A percentile compares a stretch with the other conserved stretches of the same genome.
These are phyloP conservation scores for Pichia sp. DNA, from an alignment of 1,139 yeast genomes.

Conservation along the genomic window DNA sequence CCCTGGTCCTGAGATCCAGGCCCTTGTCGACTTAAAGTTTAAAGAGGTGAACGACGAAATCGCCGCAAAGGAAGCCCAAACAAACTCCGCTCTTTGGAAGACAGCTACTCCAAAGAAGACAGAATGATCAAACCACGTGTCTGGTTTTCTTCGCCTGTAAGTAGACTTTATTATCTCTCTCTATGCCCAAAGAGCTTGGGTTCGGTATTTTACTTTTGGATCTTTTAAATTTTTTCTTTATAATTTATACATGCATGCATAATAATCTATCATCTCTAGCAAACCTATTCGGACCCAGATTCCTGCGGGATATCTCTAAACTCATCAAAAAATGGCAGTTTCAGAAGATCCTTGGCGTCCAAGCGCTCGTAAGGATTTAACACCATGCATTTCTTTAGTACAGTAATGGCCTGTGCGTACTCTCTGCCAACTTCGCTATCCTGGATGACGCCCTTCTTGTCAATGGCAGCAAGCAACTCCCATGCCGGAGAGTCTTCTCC, in stretches of 20 bases:
- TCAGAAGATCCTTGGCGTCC: constrained; percentile 53
- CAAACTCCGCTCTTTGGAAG: neutral
- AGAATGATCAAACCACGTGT: constrained; percentile 1
- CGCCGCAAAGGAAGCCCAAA: neutral
- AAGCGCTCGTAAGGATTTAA: constrained; percentile 54
- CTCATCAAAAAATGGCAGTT: constrained; percentile 47
- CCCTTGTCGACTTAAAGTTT: constrained; percentile 41
- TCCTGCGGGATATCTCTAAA: neutral
- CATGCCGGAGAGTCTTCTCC: constrained; percentile 36
- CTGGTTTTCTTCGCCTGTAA: too few species aligned
- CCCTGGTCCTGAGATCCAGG: constrained; percentile 41
- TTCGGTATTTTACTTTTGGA: too few species aligned
- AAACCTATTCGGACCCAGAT: neutral
- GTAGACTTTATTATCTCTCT: too few species aligned
- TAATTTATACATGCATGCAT: neutral
- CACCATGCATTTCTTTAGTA: constrained; percentile 50
- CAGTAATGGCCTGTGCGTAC: constrained; percentile 43
- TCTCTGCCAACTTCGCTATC: constrained; percentile 28
- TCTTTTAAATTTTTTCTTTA: neutral
- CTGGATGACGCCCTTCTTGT: constrained; percentile 27
- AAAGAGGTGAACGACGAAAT: constrained; percentile 29
- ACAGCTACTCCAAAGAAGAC: constrained; percentile 12
- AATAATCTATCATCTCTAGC: neutral
- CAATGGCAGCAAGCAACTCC: constrained; percentile 30
- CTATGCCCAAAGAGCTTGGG: too few species aligned